These are phyloP conservation scores for Trametes punicea DNA, from an alignment of 768 basidiomycete genomes.

Conservation along the genomic window DNA sequence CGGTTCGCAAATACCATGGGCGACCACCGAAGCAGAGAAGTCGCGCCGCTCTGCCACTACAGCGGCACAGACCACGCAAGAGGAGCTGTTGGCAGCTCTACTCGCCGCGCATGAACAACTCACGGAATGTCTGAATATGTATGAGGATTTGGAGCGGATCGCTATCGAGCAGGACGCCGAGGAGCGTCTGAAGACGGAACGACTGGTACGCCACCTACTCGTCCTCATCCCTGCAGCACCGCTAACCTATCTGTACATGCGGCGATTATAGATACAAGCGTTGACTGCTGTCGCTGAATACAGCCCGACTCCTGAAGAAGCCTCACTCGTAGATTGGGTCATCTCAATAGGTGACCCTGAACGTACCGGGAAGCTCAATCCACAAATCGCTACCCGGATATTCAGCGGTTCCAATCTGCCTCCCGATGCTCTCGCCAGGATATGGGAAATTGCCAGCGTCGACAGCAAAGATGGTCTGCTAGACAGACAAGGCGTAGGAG, in stretches of 20 bases:
- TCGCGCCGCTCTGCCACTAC: constrained; percentile 38
- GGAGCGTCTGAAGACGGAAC: constrained; percentile 21
- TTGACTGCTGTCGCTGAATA: constrained; percentile 13
- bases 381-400: constrained; percentile 55
- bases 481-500: constrained; percentile 50
- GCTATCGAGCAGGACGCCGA: constrained; percentile 46
- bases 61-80: constrained; percentile 51
- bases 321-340: constrained; percentile 32
- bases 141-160: constrained; percentile 71
- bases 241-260: neutral
- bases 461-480: constrained; percentile 52
- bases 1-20: constrained; percentile 89
- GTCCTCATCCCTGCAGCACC: neutral
- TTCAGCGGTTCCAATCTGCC: constrained; percentile 53
- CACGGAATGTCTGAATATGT: constrained; percentile 60
- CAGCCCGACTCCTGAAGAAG: constrained; percentile 31
- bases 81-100: constrained; percentile 67
- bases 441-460: constrained; percentile 64
- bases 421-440: constrained; percentile 49
- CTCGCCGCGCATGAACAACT: constrained; percentile 72
- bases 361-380: constrained; percentile 43
- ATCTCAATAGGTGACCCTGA: constrained; percentile 38
- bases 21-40: constrained; percentile 72
- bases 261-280: constrained; percentile 6
- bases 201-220: constrained; percentile 11